phyloP scores from a whole-genome alignment of 2,329 filamentous ascomycete genomes.

The Colletotrichum sp. region DNA sequence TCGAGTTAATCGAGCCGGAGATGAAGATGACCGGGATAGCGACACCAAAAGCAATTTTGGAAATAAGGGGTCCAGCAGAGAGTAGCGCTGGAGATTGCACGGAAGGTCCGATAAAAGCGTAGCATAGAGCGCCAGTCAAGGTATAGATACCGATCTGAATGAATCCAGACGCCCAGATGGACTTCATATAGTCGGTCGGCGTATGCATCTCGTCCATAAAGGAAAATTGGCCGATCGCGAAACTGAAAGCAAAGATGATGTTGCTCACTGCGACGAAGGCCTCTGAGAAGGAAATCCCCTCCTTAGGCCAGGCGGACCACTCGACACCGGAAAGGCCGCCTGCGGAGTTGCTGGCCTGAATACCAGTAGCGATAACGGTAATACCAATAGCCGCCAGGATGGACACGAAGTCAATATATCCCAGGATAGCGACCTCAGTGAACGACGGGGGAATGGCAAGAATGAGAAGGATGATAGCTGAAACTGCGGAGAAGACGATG shows the following conservation, averaged over 20 bases:
- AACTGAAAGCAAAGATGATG: conserved; percentile 74
- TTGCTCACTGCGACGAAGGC: conserved; percentile 69
- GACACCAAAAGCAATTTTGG: conserved; percentile 73
- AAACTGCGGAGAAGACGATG: conserved; percentile 49
- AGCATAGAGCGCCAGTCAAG: conserved; percentile 69
- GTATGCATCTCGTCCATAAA: conserved; percentile 61
- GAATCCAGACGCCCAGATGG: conserved; percentile 65
- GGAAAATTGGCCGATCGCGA: conserved; percentile 55
- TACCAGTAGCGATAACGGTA: conserved; percentile 35
- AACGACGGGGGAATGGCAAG: conserved; percentile 54
- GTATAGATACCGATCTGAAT: conserved; percentile 71
- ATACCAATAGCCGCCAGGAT: conserved; percentile 60
- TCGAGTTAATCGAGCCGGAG: conserved; percentile 72
- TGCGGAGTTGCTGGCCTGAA: conserved; percentile 32
- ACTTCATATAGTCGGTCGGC: conserved; percentile 51
- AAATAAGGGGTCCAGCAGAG: conserved; percentile 62
- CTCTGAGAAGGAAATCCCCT: conserved; percentile 51
- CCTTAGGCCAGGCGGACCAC: conserved; percentile 52
- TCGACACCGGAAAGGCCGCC: conserved; percentile 36
- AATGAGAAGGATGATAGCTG: conserved; percentile 49
- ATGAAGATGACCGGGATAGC: conserved; percentile 77
- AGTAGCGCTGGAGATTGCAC: conserved; percentile 73
- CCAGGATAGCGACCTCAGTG: conserved; percentile 53
- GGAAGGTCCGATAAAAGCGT: conserved; percentile 67
- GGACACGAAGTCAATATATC: conserved; percentile 63